Evolutionary conservation across 768 basidiomycete genomes (phyloP).

Genomic region (Psilocybe cyanescens): DNA sequence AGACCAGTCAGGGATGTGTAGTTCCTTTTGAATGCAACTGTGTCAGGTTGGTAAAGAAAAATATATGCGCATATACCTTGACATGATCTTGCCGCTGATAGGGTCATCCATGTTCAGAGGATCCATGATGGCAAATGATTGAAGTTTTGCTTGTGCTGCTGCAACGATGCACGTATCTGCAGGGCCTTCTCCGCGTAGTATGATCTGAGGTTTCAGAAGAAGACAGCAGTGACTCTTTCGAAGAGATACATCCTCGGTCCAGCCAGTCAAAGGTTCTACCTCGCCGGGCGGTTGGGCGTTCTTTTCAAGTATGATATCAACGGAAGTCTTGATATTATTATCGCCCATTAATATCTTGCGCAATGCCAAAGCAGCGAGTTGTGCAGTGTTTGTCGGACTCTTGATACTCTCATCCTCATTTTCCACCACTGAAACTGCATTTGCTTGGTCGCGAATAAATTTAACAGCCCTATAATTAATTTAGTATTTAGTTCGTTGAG

Average conservation of each 20-base stretch:
- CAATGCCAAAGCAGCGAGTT: conserved; percentile 68
- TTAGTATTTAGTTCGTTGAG: neutral
- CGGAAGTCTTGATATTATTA: conserved; percentile 52
- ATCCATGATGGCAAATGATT: conserved; percentile 84
- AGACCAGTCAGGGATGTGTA: conserved; percentile 80
- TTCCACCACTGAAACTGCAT: conserved; percentile 40
- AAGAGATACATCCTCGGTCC: conserved; percentile 72
- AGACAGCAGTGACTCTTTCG: conserved; percentile 79
- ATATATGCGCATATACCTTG: conserved; percentile 50
- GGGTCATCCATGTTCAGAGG: conserved; percentile 77
- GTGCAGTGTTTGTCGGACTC: conserved; percentile 50
- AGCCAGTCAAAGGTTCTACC: conserved; percentile 68
- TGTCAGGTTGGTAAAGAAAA: too few species aligned
- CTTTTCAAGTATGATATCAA: conserved; percentile 36
- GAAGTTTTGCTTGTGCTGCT: conserved; percentile 79
- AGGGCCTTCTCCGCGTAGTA: conserved; percentile 62
- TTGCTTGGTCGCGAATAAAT: conserved; percentile 85
- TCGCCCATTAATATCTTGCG: conserved; percentile 62
- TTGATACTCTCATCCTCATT: conserved; percentile 29
- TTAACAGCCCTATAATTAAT: conserved; percentile 67
- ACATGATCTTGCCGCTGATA: conserved; percentile 84
- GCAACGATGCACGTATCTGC: conserved; percentile 71
- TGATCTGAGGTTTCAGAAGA: conserved; percentile 90
- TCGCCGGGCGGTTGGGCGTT: conserved; percentile 34
- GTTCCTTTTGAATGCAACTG: conserved; percentile 49